Base-by-base conservation (phyloP, 139 green algal genomes). In the Chlamydomonas sphaeroides region DNA sequence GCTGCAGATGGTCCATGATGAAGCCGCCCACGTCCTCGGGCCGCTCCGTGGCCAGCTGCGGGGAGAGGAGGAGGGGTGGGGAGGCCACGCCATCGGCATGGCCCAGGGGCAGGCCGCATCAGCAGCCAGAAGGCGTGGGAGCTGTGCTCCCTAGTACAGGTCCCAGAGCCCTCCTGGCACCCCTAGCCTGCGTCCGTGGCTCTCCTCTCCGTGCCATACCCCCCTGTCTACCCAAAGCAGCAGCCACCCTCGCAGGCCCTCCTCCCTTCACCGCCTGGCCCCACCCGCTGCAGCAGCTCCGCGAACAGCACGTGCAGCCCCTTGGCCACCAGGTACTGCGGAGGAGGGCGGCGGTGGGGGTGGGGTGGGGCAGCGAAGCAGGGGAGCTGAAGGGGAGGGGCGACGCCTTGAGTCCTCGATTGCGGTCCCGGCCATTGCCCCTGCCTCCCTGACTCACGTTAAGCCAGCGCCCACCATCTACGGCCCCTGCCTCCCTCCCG, bases 1-100 rank as follows among this genome's bases (percentile, higher is more conserved):
- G 71, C 10, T 14, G n/a, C 26, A 80, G 28, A n/a, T 80, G 72
- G 1, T 36, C 41, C 3, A 45, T 53, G 56, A 80, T 80, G 61
- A 80, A 80, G 6, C 38, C 74, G 0, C 53, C 59, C 59, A 80
- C 74, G 57, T 80, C 74, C 7, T 80, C 74, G 5, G 74, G 74
- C 59, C 67, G 59, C 74, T 80, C 74, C n/a, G 42, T 3, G 0
- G 41, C 59, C 8, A 80, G 7, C 74, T 80, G 74, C 42, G 59
- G 25, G 6, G 38, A 18, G 57, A 10, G 36, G 14, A 28, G 20
- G 38, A 0, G 0, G 1, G 51, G 45, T 10, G 68, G 45, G 3
- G 18, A 14, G 35, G 57, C 2, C 3, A 35, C 2, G 26, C 57
- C 6, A 6, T 14, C 26, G 57, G 25, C 5, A 36, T 65, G 28